A percentile compares a stretch with the other conserved stretches of the same genome.
phyloP scores from a whole-genome alignment of 2,329 filamentous ascomycete genomes.

The Trichoderma endophyticum region DNA sequence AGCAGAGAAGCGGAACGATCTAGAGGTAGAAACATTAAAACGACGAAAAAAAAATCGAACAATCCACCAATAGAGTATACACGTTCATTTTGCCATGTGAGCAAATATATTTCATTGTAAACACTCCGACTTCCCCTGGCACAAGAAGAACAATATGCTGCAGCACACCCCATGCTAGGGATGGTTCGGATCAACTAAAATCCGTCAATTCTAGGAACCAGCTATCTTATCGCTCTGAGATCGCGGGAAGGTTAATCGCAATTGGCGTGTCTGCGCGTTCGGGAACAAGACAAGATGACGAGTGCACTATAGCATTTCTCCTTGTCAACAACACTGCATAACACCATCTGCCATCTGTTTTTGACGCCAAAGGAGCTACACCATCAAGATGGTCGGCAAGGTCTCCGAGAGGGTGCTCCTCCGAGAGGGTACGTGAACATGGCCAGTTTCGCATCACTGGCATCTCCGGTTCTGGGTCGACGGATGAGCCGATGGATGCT shows the following conservation, averaged over 20 bases:
- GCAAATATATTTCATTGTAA: background rate
- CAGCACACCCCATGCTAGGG: background rate
- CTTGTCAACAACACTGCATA: background rate
- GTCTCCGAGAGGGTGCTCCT: slow-evolving; percentile 63
- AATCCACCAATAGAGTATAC: background rate
- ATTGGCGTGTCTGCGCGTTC: slow-evolving; percentile 17
- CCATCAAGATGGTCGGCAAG: slow-evolving; percentile 57
- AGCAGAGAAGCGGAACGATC: background rate
- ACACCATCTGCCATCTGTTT: background rate
- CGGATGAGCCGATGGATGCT: background rate
- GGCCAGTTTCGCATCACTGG: background rate
- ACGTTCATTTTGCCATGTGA: background rate
- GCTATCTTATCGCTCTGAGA: slow-evolving; percentile 17
- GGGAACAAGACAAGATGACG: slow-evolving; percentile 1
- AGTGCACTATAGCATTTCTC: background rate
- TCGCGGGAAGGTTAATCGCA: slow-evolving; percentile 12
- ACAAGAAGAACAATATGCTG: background rate
- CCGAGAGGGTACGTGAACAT: slow-evolving; percentile 52
- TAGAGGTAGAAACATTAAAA: background rate
- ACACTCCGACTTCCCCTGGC: background rate
- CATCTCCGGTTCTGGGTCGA: background rate
- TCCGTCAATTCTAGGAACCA: background rate
- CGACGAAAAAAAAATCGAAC: background rate
- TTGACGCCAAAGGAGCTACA: slow-evolving; percentile 28
- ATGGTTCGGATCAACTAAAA: background rate